Evolutionary conservation across 306 rosid species (phyloP).

Genomic region (Begonia fuchsioides): DNA sequence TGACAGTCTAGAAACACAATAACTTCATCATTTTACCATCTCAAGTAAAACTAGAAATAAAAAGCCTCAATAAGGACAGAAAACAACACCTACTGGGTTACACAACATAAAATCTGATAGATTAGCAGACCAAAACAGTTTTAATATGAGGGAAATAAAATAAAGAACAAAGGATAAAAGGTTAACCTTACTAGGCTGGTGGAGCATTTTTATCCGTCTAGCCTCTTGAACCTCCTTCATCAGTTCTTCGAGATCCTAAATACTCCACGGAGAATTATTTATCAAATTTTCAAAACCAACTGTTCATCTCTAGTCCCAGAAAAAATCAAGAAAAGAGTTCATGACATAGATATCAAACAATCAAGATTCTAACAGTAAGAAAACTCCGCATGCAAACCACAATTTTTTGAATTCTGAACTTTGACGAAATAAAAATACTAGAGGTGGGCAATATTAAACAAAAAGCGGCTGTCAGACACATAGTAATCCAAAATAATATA

Average conservation of each 20-base stretch:
- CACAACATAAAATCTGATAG: not conserved
- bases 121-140: not conserved
- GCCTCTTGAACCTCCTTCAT: constrained; percentile 99
- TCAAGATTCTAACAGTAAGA: not conserved
- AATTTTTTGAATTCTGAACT: no score
- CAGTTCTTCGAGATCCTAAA: constrained; percentile 69
- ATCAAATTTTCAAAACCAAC: no score
- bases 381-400: no score
- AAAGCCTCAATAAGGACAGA: not conserved
- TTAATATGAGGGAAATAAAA: not conserved
- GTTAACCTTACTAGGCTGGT: constrained; percentile 86
- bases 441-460: not conserved
- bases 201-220: constrained; percentile 87
- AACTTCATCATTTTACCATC: no score
- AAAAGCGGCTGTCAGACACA: not conserved
- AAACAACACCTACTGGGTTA: not conserved
- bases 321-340: no score
- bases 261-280: constrained; percentile 5
- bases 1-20: no score
- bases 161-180: constrained; percentile 4
- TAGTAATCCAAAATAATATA: not conserved
- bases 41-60: no score
- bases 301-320: no score
- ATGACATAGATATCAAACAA: not conserved
- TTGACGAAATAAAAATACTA: no score